Evolutionary conservation across 2,329 filamentous ascomycete genomes (phyloP).

Genomic region (Nannizziopsis arthrosporioides): DNA sequence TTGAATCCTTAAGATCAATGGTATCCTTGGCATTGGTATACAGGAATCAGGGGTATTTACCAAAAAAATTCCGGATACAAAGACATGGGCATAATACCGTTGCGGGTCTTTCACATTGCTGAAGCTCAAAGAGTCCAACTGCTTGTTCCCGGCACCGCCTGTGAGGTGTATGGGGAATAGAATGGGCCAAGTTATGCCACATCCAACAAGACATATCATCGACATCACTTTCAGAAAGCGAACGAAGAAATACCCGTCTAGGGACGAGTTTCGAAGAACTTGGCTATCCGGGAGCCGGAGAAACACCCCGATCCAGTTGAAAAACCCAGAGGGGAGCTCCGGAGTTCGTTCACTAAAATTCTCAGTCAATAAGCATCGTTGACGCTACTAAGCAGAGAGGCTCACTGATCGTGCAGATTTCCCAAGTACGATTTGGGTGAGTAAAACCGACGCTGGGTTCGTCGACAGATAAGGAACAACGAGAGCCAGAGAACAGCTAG

Average conservation of each 20-base stretch:
- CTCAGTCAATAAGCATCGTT: not conserved
- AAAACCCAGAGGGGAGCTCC: slow-evolving; percentile 35
- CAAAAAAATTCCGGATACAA: slow-evolving; percentile 71
- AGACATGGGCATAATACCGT: slow-evolving; percentile 66
- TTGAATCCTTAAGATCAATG: too few relatives aligned
- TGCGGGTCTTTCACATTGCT: slow-evolving; percentile 56
- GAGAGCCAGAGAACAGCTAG: slow-evolving; percentile 35
- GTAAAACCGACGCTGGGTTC: slow-evolving; percentile 37
- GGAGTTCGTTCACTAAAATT: slow-evolving; percentile 38
- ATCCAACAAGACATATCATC: slow-evolving; percentile 69
- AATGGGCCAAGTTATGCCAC: slow-evolving; percentile 73
- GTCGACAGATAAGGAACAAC: slow-evolving; percentile 38
- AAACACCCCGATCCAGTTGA: slow-evolving; percentile 46
- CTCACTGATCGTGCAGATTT: slow-evolving; percentile 33
- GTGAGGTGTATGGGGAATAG: slow-evolving; percentile 80
- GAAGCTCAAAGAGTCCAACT: slow-evolving; percentile 71
- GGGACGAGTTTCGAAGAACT: slow-evolving; percentile 77
- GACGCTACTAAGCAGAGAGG: not conserved
- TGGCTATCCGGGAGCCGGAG: slow-evolving; percentile 55
- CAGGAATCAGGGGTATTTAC: slow-evolving; percentile 24
- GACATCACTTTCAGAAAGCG: slow-evolving; percentile 72
- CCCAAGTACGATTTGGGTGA: slow-evolving; percentile 34
- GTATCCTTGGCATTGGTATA: not conserved
- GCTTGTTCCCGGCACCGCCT: slow-evolving; percentile 52
- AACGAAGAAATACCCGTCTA: slow-evolving; percentile 85